phyloP scores from a whole-genome alignment of 2,329 filamentous ascomycete genomes.

The Septoria petroselini region DNA sequence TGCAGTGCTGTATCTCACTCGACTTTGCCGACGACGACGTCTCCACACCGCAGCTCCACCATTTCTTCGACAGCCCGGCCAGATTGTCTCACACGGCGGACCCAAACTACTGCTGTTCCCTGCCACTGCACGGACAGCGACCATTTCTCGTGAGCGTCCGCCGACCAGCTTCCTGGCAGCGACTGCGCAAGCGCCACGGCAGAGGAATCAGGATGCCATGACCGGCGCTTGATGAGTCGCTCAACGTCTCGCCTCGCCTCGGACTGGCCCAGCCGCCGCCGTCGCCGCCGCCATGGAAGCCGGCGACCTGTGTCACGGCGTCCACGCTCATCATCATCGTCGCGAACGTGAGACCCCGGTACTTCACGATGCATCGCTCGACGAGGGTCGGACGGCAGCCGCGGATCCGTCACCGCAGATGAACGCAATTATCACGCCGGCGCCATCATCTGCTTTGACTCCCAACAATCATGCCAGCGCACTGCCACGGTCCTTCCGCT shows the following conservation, averaged over 20 bases:
- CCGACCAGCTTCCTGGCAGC: background rate
- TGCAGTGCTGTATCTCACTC: too few species aligned
- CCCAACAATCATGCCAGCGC: constrained; percentile 7
- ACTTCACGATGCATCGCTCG: background rate
- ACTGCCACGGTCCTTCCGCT: constrained; percentile 14
- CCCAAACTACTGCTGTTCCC: too few species aligned
- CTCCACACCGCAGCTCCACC: too few species aligned
- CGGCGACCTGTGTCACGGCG: background rate
- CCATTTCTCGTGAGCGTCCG: background rate
- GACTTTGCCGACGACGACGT: too few species aligned
- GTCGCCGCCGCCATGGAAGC: background rate
- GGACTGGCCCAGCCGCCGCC: background rate
- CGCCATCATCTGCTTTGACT: constrained; percentile 1
- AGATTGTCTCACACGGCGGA: too few species aligned
- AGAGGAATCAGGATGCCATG: constrained; percentile 2
- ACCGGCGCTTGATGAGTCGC: constrained; percentile 4
- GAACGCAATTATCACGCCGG: background rate
- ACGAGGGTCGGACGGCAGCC: constrained; percentile 3
- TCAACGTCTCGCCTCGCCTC: background rate
- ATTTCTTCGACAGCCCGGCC: too few species aligned
- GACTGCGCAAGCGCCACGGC: background rate
- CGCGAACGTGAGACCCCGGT: constrained; percentile 1
- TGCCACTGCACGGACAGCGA: too few species aligned
- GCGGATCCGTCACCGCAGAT: background rate
- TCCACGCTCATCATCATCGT: background rate